phyloP scores from a whole-genome alignment of 1,139 yeast species.

The Saccharomyces hybrid region DNA sequence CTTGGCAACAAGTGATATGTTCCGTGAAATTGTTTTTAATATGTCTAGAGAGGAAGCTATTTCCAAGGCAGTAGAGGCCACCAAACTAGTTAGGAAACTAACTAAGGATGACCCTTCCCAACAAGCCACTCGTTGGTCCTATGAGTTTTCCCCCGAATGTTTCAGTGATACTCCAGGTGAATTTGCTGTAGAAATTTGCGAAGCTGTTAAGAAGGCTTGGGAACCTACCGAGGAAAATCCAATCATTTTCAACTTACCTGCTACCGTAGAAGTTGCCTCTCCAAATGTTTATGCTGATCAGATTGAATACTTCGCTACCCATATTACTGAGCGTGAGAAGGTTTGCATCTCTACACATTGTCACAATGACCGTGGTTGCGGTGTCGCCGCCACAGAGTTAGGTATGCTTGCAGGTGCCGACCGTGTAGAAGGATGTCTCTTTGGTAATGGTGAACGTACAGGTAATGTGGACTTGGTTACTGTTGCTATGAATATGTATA shows the following conservation, averaged over 20 bases:
- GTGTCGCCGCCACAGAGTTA: constrained; percentile 94
- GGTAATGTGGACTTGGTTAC: constrained; percentile 96
- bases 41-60: constrained; percentile 75
- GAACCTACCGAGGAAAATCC: constrained; percentile 76
- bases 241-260: constrained; percentile 91
- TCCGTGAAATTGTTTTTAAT: constrained; percentile 86
- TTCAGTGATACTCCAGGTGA: constrained; percentile 86
- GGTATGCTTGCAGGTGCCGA: constrained; percentile 96
- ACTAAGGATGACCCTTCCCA: constrained; percentile 83
- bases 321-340: constrained; percentile 75
- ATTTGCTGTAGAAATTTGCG: constrained; percentile 78
- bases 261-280: constrained; percentile 93
- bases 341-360: constrained; percentile 88
- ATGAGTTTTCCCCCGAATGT: constrained; percentile 92
- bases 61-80: constrained; percentile 72
- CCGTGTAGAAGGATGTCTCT: constrained; percentile 94
- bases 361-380: constrained; percentile 96
- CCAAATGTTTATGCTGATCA: constrained; percentile 97
- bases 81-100: constrained; percentile 69
- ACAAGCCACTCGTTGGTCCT: constrained; percentile 73
- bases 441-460: constrained; percentile 97
- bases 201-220: constrained; percentile 95
- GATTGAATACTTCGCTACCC: constrained; percentile 78
- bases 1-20: constrained; percentile 84
- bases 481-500: constrained; percentile 84